These are phyloP conservation scores for Boechera stricta DNA, from an alignment of 345 rosid genomes.

Conservation along the genomic window DNA sequence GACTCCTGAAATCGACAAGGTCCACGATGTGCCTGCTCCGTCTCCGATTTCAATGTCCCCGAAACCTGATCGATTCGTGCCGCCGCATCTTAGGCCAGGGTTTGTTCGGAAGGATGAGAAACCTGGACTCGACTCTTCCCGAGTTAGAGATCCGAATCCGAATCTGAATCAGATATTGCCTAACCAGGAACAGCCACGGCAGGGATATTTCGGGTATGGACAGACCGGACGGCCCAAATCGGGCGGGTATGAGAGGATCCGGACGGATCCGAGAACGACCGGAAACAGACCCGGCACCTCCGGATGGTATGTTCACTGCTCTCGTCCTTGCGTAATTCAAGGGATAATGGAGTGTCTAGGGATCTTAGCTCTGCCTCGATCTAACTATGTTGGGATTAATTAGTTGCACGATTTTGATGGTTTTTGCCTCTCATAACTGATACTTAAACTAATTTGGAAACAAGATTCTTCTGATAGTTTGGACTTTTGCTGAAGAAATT, in stretches of 20 bases:
- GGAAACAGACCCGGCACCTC: constrained; percentile 73
- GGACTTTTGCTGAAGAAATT: not conserved
- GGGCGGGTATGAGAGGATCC: constrained; percentile 66
- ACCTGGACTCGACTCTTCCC: constrained; percentile 45
- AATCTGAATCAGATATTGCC: constrained; percentile 18
- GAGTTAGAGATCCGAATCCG: constrained; percentile 14
- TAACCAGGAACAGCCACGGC: constrained; percentile 32
- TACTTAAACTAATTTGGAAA: not conserved
- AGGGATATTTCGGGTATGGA: constrained; percentile 51
- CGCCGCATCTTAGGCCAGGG: constrained; percentile 97
- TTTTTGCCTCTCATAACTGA: not conserved
- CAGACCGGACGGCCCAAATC: constrained; percentile 75
- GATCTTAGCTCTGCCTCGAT: not conserved
- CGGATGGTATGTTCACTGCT: constrained; percentile 56
- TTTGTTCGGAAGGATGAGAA: constrained; percentile 67
- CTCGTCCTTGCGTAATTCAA: not conserved
- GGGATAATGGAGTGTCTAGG: not conserved
- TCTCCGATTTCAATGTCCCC: constrained; percentile 40
- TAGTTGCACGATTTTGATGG: not conserved
- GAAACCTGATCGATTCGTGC: constrained; percentile 68
- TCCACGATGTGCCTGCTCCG: constrained; percentile 25
- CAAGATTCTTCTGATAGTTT: not conserved
- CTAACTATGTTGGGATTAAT: not conserved
- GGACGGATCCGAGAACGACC: constrained; percentile 59
- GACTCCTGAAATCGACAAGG: constrained; percentile 38